These are phyloP conservation scores for Tremella mesenterica DNA, from an alignment of 768 basidiomycete species.

Conservation along the genomic window DNA sequence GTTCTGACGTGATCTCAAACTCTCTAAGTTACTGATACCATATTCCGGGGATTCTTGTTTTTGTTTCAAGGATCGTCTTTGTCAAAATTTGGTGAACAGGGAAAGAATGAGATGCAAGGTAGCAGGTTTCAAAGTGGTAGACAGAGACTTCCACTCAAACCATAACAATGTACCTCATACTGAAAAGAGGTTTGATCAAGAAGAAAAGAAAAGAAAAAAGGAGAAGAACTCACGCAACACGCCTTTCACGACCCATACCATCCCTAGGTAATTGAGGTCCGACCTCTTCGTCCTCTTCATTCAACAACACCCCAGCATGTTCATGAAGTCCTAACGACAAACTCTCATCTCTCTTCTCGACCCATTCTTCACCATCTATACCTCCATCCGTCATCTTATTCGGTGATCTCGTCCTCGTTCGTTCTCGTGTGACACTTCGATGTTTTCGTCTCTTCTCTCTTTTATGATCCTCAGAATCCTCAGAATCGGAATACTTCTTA, in stretches of 20 bases:
- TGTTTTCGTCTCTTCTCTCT: conserved; percentile 41
- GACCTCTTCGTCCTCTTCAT: conserved; percentile 56
- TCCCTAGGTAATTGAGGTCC: conserved; percentile 66
- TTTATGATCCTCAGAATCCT: conserved; percentile 45
- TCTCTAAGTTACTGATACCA: too few relatives aligned
- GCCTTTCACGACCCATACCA: neutral
- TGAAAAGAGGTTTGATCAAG: neutral
- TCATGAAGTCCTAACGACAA: conserved; percentile 4
- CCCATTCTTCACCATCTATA: conserved; percentile 42
- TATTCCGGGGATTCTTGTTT: too few relatives aligned
- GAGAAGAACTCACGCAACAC: neutral
- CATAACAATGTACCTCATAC: too few relatives aligned
- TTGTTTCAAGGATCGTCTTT: too few relatives aligned
- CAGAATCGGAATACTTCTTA: conserved; percentile 45
- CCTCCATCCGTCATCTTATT: neutral
- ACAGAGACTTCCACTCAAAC: too few relatives aligned
- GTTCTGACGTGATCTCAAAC: neutral
- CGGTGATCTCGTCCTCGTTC: conserved; percentile 13
- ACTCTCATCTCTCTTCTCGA: conserved; percentile 33
- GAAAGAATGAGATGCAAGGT: too few relatives aligned
- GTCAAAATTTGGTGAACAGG: too few relatives aligned
- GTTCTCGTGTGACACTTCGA: conserved; percentile 30
- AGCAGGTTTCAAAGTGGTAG: too few relatives aligned
- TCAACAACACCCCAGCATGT: conserved; percentile 19
- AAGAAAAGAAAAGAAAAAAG: neutral